Evolutionary conservation across 306 rosid genomes (phyloP).

Genomic region (Geum urbanum): DNA sequence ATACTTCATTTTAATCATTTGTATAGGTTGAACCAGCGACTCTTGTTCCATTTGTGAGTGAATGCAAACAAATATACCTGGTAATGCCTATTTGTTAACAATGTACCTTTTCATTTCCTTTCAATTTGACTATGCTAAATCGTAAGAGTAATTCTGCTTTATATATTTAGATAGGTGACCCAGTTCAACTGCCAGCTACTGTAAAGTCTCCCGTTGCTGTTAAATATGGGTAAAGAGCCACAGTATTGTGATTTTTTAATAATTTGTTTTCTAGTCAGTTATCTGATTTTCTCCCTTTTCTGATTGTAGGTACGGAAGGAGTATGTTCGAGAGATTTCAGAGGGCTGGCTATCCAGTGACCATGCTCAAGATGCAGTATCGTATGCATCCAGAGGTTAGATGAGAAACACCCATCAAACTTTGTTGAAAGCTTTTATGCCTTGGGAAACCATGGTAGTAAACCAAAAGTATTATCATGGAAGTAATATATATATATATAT

Average conservation of each 20-base stretch:
- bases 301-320: constrained; percentile 65
- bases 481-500: too few species aligned
- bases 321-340: constrained; percentile 86
- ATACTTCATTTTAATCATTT: too few species aligned
- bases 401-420: constrained; percentile 4
- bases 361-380: constrained; percentile 93
- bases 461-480: too few species aligned
- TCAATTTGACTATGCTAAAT: not conserved
- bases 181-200: constrained; percentile 97
- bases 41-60: constrained; percentile 86
- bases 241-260: constrained; percentile 1
- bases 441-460: not conserved
- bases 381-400: constrained; percentile 99
- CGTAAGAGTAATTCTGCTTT: not conserved
- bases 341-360: constrained; percentile 85
- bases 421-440: not conserved
- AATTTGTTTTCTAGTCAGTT: not conserved
- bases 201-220: constrained; percentile 71
- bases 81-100: constrained; percentile 35
- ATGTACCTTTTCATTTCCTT: not conserved
- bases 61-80: constrained; percentile 94
- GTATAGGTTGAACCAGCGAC: constrained; percentile 89
- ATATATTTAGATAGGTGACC: constrained; percentile 75
- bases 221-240: constrained; percentile 58
- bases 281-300: too few species aligned